phyloP scores from a whole-genome alignment of 805 yeast genomes.

The Henningerozyma blattae region DNA sequence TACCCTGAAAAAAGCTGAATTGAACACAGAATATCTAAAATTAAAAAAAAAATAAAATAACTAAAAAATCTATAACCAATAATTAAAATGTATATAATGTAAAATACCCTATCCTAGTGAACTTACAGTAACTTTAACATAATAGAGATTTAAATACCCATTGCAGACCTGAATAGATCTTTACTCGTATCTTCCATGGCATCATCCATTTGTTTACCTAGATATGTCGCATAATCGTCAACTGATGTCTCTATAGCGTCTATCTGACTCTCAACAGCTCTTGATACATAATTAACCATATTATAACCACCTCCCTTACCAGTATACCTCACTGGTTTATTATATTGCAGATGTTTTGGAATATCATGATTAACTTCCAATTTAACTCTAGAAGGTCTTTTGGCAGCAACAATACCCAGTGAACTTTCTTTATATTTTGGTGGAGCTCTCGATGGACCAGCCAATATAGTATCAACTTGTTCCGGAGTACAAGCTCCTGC shows the following conservation, averaged over 20 bases:
- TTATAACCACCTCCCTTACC: conserved; percentile 29
- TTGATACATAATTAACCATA: conserved; percentile 27
- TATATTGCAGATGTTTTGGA: conserved; percentile 20
- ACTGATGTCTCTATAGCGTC: conserved; percentile 42
- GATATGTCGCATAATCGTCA: conserved; percentile 43
- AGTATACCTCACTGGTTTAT: conserved; percentile 35
- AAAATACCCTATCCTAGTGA: no score
- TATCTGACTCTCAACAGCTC: conserved; percentile 39
- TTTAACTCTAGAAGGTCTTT: conserved; percentile 12
- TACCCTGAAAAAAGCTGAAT: no score
- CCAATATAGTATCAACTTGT: conserved; percentile 55
- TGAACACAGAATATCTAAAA: no score
- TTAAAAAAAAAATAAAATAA: no score
- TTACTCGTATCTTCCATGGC: conserved; percentile 38
- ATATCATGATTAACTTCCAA: conserved; percentile 1
- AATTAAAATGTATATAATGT: no score
- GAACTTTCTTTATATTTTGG: conserved; percentile 49
- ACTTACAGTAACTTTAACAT: no score
- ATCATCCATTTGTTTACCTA: conserved; percentile 43
- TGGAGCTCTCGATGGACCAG: conserved; percentile 61
- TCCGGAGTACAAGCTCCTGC: conserved; percentile 43
- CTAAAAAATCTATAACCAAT: no score
- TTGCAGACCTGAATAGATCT: conserved; percentile 37
- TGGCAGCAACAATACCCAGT: conserved; percentile 33
- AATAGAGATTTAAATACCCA: conserved; percentile 31